These are phyloP conservation scores for Dalbergia cochinchinensis DNA, from an alignment of 306 rosid genomes.

Conservation along the genomic window DNA sequence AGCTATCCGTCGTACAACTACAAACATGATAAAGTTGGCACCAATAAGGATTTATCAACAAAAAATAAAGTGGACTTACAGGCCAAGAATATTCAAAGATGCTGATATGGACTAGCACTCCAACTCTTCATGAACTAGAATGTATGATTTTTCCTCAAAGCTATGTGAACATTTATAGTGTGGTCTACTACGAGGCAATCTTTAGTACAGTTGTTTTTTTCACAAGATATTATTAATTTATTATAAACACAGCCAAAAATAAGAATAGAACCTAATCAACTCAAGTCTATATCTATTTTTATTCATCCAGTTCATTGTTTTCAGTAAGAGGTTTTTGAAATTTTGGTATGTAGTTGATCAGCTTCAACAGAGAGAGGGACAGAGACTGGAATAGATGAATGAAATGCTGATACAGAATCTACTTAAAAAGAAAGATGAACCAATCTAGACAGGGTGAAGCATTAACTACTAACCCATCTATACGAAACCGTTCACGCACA, in stretches of 20 bases:
- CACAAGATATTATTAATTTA: not conserved
- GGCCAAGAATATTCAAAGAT: conserved; percentile 12
- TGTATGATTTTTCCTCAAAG: conserved; percentile 1
- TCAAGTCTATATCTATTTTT: conserved; percentile 27
- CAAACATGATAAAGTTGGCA: conserved; percentile 24
- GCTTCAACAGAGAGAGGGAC: not conserved
- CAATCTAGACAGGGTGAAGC: conserved; percentile 1
- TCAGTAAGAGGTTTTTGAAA: conserved; percentile 23
- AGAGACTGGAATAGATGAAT: conserved; percentile 11
- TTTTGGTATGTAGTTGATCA: not conserved
- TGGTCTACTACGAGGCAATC: conserved; percentile 3
- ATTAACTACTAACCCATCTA: conserved; percentile 70
- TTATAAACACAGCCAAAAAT: not conserved
- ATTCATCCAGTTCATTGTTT: conserved; percentile 15
- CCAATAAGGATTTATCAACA: not conserved
- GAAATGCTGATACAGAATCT: conserved; percentile 12
- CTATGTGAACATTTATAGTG: not conserved
- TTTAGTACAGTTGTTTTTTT: not conserved
- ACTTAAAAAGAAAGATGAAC: conserved; percentile 20
- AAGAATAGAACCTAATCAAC: conserved; percentile 14
- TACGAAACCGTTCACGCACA: conserved; percentile 74
- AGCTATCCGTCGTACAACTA: not conserved
- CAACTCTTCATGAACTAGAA: conserved; percentile 24
- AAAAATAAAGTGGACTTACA: not conserved
- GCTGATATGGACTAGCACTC: not conserved